Evolutionary conservation across 75 land plant genomes (phyloP).

Genomic region (Cupressus sempervirens): DNA sequence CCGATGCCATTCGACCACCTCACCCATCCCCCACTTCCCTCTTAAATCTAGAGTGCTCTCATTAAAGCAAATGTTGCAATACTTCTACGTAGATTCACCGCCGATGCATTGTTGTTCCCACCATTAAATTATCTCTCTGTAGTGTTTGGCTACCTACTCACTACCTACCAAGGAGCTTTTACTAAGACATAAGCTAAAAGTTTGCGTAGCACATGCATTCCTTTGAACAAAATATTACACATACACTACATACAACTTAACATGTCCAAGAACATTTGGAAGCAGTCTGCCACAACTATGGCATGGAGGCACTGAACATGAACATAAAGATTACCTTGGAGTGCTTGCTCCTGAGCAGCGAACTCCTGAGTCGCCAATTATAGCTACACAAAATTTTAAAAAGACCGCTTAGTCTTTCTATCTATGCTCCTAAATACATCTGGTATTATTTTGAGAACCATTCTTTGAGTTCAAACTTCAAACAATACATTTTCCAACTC

Average conservation of each 20-base stretch:
- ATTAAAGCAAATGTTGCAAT: neutral
- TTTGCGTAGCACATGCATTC: neutral
- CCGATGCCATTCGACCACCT: neutral
- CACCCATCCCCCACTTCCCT: too few species aligned
- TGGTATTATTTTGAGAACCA: neutral
- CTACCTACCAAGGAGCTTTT: neutral
- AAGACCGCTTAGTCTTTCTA: neutral
- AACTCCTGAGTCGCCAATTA: neutral
- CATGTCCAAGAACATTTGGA: neutral
- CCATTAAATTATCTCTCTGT: neutral
- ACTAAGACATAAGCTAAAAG: neutral
- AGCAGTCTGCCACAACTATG: neutral
- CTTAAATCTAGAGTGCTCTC: too few species aligned
- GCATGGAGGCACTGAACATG: neutral
- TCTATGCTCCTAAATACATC: neutral
- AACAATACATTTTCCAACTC: neutral
- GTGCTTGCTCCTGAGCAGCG: neutral
- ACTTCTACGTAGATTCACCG: neutral
- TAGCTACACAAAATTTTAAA: neutral
- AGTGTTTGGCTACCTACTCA: neutral
- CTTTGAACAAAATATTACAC: neutral
- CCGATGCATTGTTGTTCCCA: neutral
- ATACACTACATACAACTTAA: neutral
- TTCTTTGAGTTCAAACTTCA: neutral
- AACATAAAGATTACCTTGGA: neutral